A percentile compares a stretch with the other conserved stretches of the same genome.
phyloP scores from a whole-genome alignment of 1,284 basidiomycete genomes.

The Hymenochaete sp. region DNA sequence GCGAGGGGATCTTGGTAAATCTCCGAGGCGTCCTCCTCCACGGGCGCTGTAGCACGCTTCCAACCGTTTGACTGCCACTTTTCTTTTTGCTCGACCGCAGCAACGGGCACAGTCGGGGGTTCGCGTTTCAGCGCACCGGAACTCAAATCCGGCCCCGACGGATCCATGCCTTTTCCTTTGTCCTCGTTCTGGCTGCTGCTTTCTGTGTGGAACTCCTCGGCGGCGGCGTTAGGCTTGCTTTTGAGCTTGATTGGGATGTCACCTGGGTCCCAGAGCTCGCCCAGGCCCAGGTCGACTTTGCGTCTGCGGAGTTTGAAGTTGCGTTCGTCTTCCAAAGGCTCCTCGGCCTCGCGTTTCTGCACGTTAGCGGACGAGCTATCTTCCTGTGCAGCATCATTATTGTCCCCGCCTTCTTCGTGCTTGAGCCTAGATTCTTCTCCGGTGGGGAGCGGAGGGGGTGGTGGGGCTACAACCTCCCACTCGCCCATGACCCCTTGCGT shows the following conservation, averaged over 20 bases:
- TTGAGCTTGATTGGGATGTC: slow-evolving; percentile 54
- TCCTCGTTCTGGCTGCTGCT: slow-evolving; percentile 4
- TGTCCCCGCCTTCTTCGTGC: too few species aligned
- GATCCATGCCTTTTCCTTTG: neutral
- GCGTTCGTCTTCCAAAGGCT: slow-evolving; percentile 26
- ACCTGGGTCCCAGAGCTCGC: slow-evolving; percentile 66
- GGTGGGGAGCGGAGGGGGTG: slow-evolving; percentile 22
- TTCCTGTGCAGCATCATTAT: slow-evolving; percentile 17
- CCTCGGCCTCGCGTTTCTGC: slow-evolving; percentile 35
- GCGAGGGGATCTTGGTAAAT: neutral
- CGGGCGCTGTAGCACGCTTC: slow-evolving; percentile 20
- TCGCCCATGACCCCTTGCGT: slow-evolving; percentile 71
- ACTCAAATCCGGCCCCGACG: neutral
- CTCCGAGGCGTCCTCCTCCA: slow-evolving; percentile 11
- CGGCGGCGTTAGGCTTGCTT: slow-evolving; percentile 40
- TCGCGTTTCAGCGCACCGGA: neutral
- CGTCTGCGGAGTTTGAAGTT: slow-evolving; percentile 61
- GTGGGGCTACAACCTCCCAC: slow-evolving; percentile 69
- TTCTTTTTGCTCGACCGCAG: slow-evolving; percentile 23
- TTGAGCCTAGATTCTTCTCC: too few species aligned
- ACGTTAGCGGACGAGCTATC: slow-evolving; percentile 16
- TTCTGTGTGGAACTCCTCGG: too few species aligned
- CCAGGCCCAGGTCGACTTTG: slow-evolving; percentile 45
- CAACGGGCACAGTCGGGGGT: slow-evolving; percentile 12
- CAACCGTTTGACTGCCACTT: slow-evolving; percentile 34